phyloP scores from a whole-genome alignment of 1,139 yeast species.

The Sugiyamaella pinicola region DNA sequence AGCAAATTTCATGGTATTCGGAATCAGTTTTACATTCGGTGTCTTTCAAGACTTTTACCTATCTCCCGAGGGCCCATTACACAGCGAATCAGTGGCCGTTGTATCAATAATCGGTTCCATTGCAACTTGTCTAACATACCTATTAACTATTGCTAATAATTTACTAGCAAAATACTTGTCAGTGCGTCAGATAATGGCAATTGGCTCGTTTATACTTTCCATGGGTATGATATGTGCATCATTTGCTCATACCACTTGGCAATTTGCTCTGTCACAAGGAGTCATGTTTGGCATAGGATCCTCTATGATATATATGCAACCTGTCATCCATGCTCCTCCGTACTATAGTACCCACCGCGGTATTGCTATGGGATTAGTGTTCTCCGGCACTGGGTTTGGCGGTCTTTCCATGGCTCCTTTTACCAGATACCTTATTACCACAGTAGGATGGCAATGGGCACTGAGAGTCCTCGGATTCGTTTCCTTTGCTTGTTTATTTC shows the following conservation, averaged over 20 bases:
- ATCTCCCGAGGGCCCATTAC: constrained; percentile 28
- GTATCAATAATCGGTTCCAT: constrained; percentile 32
- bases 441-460: constrained; percentile 49
- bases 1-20: constrained; percentile 31
- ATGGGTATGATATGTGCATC: constrained; percentile 30
- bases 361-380: constrained; percentile 48
- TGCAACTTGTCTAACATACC: constrained; percentile 29
- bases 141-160: constrained; percentile 20
- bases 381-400: constrained; percentile 49
- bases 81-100: constrained; percentile 22
- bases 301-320: constrained; percentile 46
- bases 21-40: constrained; percentile 33
- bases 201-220: constrained; percentile 25
- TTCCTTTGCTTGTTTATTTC: constrained; percentile 26
- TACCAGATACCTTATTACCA: constrained; percentile 40
- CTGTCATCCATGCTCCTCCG: constrained; percentile 49
- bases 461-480: constrained; percentile 45
- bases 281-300: constrained; percentile 47
- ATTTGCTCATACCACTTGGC: constrained; percentile 28
- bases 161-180: constrained; percentile 12
- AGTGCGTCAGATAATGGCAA: constrained; percentile 23
- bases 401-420: constrained; percentile 47
- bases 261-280: constrained; percentile 47
- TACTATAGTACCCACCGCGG: constrained; percentile 46
- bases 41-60: constrained; percentile 33